These are phyloP conservation scores for Backusella tarrabulga DNA, from an alignment of 192 early-diverging fungal genomes.

Conservation along the genomic window DNA sequence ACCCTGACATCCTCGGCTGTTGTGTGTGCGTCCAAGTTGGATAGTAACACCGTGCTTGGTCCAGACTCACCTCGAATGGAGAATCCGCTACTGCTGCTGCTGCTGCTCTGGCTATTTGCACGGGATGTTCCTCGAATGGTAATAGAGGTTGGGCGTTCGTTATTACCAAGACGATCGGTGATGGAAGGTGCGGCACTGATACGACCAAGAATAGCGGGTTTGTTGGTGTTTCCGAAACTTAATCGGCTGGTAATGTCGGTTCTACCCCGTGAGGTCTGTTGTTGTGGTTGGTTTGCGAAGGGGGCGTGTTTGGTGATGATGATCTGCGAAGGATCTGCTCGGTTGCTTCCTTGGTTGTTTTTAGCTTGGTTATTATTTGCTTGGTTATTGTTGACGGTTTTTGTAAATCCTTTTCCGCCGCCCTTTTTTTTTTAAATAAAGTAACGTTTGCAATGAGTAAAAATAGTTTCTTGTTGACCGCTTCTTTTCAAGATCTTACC, in stretches of 20 bases:
- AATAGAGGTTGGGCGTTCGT: background rate
- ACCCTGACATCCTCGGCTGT: slow-evolving; percentile 47
- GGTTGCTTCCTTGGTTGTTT: background rate
- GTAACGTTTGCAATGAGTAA: background rate
- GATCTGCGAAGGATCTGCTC: slow-evolving; percentile 22
- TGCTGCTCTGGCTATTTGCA: background rate
- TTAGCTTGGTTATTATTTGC: background rate
- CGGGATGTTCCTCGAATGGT: background rate
- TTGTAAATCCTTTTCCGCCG: background rate
- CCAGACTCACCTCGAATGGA: slow-evolving; percentile 49
- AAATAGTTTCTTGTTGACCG: background rate
- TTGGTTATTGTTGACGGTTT: background rate
- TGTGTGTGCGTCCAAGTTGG: slow-evolving; percentile 44
- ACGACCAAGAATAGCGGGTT: background rate
- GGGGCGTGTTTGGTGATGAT: slow-evolving; percentile 27
- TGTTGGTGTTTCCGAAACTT: background rate
- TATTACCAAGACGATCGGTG: background rate
- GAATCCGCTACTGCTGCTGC: slow-evolving; percentile 1
- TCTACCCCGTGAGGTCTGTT: background rate
- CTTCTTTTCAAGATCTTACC: background rate
- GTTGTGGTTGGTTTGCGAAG: background rate
- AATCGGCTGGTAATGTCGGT: background rate
- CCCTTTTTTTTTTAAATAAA: background rate
- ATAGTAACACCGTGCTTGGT: slow-evolving; percentile 45
- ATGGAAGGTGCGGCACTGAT: background rate